Evolutionary conservation across 257 asterid species (phyloP).

Genomic region (Eucommia ulmoides): DNA sequence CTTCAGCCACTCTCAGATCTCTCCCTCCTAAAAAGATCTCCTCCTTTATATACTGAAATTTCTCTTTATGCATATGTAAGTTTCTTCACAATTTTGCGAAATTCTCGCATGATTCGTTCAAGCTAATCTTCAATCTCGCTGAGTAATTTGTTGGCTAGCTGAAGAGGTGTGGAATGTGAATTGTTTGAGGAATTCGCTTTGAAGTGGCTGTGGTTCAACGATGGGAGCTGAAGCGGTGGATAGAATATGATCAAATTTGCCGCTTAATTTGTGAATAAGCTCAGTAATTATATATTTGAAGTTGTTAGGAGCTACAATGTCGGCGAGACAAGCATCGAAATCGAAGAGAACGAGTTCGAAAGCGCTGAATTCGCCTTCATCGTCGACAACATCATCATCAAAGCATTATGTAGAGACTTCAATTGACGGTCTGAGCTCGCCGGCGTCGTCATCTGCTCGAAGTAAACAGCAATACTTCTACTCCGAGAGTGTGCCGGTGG

Average conservation of each 20-base stretch:
- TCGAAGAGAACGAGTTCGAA: constrained; percentile 34
- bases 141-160: neutral
- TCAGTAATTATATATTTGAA: too few species aligned
- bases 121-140: constrained; percentile 1
- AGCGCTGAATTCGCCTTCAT: constrained; percentile 48
- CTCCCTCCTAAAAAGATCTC: constrained; percentile 17
- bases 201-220: neutral
- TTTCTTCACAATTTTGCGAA: neutral
- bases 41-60: constrained; percentile 4
- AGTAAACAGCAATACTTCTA: constrained; percentile 50
- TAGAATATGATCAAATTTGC: neutral
- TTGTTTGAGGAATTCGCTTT: neutral
- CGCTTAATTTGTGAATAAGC: constrained; percentile 10
- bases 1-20: constrained; percentile 18
- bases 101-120: constrained; percentile 13
- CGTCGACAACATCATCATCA: constrained; percentile 82
- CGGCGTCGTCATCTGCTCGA: constrained; percentile 76
- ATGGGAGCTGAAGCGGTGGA: too few species aligned
- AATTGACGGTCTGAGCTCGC: constrained; percentile 57
- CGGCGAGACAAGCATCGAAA: constrained; percentile 46
- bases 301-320: constrained; percentile 32
- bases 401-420: constrained; percentile 63
- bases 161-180: neutral
- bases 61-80: constrained; percentile 7
- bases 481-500: constrained; percentile 37